phyloP scores from a whole-genome alignment of 164 flowering plant species.

The Stephania yunnanensis region DNA sequence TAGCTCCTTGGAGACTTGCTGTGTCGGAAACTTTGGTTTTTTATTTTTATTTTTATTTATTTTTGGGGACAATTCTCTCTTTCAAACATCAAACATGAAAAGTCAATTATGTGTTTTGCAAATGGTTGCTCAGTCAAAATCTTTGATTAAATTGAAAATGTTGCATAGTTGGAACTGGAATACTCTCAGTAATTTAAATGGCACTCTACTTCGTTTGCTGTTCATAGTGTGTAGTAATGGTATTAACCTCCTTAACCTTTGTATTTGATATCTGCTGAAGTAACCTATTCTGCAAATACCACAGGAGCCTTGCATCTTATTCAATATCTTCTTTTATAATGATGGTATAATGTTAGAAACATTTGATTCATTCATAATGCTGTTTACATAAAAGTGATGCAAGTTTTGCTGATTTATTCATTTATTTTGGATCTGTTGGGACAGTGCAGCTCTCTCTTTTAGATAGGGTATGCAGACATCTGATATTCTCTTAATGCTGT shows the following conservation, averaged over 20 bases:
- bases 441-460: not conserved
- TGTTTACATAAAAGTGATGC: not conserved
- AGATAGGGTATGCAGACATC: not conserved
- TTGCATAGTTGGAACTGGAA: no score
- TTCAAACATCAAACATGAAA: no score
- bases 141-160: no score
- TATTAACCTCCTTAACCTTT: not conserved
- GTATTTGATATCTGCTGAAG: not conserved
- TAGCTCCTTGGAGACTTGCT: not conserved
- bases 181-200: no score
- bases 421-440: not conserved
- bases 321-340: not conserved
- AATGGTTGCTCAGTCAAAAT: no score
- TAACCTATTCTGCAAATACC: not conserved
- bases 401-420: no score
- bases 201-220: no score
- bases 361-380: not conserved
- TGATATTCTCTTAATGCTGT: conserved; percentile 5
- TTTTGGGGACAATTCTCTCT: not conserved
- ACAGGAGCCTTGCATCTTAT: not conserved
- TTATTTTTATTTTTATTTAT: not conserved
- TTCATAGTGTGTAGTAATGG: not conserved
- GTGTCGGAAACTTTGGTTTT: not conserved
- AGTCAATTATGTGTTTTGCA: no score
- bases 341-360: not conserved